A percentile compares a stretch with the other conserved stretches of the same genome.
phyloP scores from a whole-genome alignment of 768 basidiomycete genomes.

The Amylocystis lapponica region DNA sequence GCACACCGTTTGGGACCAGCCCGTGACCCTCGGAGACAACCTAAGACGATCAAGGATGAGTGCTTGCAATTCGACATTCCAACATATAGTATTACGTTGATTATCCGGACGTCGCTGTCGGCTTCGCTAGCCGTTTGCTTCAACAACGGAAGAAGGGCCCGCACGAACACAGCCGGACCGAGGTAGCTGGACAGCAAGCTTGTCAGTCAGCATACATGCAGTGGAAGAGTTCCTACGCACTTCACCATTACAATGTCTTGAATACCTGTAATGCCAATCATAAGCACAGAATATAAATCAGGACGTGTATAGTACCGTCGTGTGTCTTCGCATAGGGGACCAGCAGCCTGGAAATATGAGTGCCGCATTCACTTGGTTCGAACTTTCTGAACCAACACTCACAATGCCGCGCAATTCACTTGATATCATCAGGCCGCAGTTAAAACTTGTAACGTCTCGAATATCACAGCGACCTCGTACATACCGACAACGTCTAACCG shows the following conservation, averaged over 20 bases:
- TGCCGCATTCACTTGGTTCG: too few species aligned
- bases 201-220: not conserved
- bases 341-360: conserved; percentile 17
- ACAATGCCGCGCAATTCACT: conserved; percentile 5
- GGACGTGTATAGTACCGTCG: conserved; percentile 1
- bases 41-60: too few species aligned
- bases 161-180: conserved; percentile 23
- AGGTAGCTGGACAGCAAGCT: conserved; percentile 19
- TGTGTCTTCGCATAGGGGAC: conserved; percentile 10
- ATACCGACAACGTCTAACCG: conserved; percentile 51
- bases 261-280: conserved; percentile 25
- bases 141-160: conserved; percentile 26
- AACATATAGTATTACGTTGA: conserved; percentile 16
- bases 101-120: conserved; percentile 27
- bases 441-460: not conserved
- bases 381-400: not conserved
- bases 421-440: not conserved
- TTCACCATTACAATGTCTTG: conserved; percentile 34
- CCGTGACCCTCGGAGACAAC: conserved; percentile 13
- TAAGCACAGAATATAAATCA: not conserved
- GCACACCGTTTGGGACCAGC: conserved; percentile 18
- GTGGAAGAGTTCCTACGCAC: conserved; percentile 17
- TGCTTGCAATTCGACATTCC: too few species aligned
- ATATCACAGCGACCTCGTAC: conserved; percentile 9
- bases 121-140: conserved; percentile 20